These are phyloP conservation scores for Diplocarpon mali DNA, from an alignment of 2,329 filamentous ascomycete species.

Conservation along the genomic window DNA sequence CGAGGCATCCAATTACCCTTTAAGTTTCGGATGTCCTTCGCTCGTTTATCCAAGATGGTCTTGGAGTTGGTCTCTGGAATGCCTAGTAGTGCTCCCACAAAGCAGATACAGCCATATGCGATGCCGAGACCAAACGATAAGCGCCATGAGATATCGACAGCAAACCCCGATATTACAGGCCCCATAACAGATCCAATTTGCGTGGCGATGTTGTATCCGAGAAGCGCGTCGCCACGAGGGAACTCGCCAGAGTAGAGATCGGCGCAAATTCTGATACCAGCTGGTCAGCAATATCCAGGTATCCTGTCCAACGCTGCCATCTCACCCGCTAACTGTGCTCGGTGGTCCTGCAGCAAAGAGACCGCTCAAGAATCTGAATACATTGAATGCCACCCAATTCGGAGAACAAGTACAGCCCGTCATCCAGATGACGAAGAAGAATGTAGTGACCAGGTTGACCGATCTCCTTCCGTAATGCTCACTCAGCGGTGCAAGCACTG, in stretches of 20 bases:
- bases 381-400: not conserved
- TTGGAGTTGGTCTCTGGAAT: not conserved
- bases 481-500: not conserved
- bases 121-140: not conserved
- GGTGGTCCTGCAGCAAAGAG: not conserved
- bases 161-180: not conserved
- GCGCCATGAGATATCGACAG: not conserved
- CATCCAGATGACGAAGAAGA: not conserved
- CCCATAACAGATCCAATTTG: not conserved
- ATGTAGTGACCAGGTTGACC: not conserved
- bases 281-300: too few relatives aligned
- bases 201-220: not conserved
- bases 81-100: not conserved
- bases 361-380: not conserved
- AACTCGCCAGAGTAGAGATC: not conserved
- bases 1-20: not conserved
- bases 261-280: not conserved
- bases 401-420: not conserved
- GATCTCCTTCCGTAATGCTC: not conserved
- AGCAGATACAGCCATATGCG: not conserved
- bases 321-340: too few relatives aligned
- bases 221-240: not conserved
- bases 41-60: not conserved
- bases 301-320: too few relatives aligned
- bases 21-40: not conserved